Conservation (phyloP, 1,139 yeast genomes). For the Pichia sp. region DNA sequence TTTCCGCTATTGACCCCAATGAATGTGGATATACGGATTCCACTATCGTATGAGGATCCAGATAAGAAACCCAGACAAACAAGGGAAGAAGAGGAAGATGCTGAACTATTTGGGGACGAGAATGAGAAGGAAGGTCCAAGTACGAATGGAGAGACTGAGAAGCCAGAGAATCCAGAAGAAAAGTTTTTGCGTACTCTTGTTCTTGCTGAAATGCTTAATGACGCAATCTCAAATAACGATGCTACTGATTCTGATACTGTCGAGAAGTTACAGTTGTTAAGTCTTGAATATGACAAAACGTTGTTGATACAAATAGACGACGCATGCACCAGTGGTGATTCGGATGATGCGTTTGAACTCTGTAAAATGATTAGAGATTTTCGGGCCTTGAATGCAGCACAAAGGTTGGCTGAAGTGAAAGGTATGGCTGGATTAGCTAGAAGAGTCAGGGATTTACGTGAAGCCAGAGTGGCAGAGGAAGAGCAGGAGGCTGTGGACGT, state of each 20-base stretch:
- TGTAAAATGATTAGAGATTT: conserved; percentile 68
- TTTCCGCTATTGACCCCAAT: conserved; percentile 83
- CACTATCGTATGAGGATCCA: conserved; percentile 37
- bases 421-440: conserved; percentile 62
- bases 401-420: conserved; percentile 76
- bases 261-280: conserved; percentile 48
- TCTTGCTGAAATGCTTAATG: conserved; percentile 47
- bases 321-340: conserved; percentile 65
- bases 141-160: not conserved
- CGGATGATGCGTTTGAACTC: conserved; percentile 64
- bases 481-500: conserved; percentile 8
- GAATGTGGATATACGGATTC: conserved; percentile 67
- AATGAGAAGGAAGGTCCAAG: conserved; percentile 19
- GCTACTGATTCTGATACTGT: conserved; percentile 36
- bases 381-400: conserved; percentile 78
- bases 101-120: conserved; percentile 23
- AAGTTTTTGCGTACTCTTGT: conserved; percentile 45
- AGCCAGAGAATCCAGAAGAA: conserved; percentile 34
- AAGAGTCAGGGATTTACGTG: conserved; percentile 63
- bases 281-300: conserved; percentile 62
- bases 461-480: conserved; percentile 43
- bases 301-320: conserved; percentile 70
- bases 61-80: conserved; percentile 22
- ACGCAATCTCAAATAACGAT: conserved; percentile 38
- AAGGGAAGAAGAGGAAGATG: conserved; percentile 29